Percentiles rank a stretch among this genome's conserved stretches.
phyloP scores from a whole-genome alignment of 192 early-diverging fungal genomes.

The Podila horticola region DNA sequence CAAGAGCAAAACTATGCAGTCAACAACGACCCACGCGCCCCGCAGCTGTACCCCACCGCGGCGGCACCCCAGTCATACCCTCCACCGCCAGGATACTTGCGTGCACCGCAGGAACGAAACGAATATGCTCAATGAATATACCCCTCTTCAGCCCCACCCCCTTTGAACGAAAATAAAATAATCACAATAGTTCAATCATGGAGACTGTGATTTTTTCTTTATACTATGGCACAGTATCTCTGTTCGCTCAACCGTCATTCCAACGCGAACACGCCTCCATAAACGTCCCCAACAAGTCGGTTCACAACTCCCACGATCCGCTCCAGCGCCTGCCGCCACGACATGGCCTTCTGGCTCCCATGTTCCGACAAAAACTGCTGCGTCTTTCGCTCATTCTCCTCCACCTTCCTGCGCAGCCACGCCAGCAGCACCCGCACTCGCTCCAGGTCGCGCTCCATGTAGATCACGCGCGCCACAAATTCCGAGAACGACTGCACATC shows the following conservation, averaged over 20 bases:
- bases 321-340: constrained; percentile 23
- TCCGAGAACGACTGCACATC: constrained; percentile 40
- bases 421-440: constrained; percentile 27
- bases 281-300: constrained; percentile 4
- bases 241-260: constrained; percentile 1
- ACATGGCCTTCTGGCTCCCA: neutral
- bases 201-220: too few relatives aligned
- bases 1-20: neutral
- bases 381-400: constrained; percentile 18
- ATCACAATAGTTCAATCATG: too few relatives aligned
- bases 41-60: neutral
- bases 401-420: constrained; percentile 15
- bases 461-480: constrained; percentile 30
- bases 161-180: too few relatives aligned
- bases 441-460: constrained; percentile 44
- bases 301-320: neutral
- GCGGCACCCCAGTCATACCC: neutral
- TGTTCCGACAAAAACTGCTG: neutral
- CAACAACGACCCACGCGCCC: neutral
- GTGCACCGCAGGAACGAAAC: neutral
- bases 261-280: constrained; percentile 21
- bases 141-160: neutral
- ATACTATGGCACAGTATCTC: too few relatives aligned
- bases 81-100: neutral
- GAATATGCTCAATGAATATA: neutral